phyloP scores from a whole-genome alignment of 352 stramenopile genomes.

The Halophytophthora batemanensis region DNA sequence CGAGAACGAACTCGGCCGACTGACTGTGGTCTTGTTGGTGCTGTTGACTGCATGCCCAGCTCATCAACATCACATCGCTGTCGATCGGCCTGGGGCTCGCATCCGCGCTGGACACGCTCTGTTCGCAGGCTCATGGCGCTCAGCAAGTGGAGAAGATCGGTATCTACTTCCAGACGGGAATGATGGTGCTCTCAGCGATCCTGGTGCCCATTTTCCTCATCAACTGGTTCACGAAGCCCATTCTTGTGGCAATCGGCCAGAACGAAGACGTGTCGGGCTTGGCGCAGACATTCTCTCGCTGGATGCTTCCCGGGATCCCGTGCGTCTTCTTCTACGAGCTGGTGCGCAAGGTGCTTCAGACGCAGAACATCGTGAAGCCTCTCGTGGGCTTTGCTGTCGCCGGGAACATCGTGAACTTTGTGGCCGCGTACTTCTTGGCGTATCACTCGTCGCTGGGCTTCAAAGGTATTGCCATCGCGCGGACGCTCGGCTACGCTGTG shows the following conservation, averaged over 20 bases:
- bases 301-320: slow-evolving; percentile 68
- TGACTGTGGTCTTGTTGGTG: no score
- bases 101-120: slow-evolving; percentile 88
- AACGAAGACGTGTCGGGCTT: slow-evolving; percentile 50
- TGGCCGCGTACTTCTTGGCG: slow-evolving; percentile 70
- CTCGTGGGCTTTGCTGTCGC: slow-evolving; percentile 80
- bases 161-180: slow-evolving; percentile 79
- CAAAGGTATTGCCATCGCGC: slow-evolving; percentile 74
- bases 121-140: slow-evolving; percentile 79
- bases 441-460: slow-evolving; percentile 80
- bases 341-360: slow-evolving; percentile 82
- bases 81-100: slow-evolving; percentile 74
- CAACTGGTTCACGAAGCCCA: slow-evolving; percentile 68
- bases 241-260: slow-evolving; percentile 70
- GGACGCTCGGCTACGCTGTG: slow-evolving; percentile 50
- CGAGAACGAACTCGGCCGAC: no score
- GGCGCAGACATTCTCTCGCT: slow-evolving; percentile 67
- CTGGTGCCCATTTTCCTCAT: slow-evolving; percentile 64
- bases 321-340: slow-evolving; percentile 86
- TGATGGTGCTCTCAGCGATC: slow-evolving; percentile 58
- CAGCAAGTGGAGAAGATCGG: slow-evolving; percentile 68
- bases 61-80: slow-evolving; percentile 80
- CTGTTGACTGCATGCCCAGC: slow-evolving; percentile 79
- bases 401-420: slow-evolving; percentile 77
- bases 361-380: slow-evolving; percentile 81